Base-by-base conservation (phyloP, 441 rosid species). In the Pelargonium cotyledonis region DNA sequence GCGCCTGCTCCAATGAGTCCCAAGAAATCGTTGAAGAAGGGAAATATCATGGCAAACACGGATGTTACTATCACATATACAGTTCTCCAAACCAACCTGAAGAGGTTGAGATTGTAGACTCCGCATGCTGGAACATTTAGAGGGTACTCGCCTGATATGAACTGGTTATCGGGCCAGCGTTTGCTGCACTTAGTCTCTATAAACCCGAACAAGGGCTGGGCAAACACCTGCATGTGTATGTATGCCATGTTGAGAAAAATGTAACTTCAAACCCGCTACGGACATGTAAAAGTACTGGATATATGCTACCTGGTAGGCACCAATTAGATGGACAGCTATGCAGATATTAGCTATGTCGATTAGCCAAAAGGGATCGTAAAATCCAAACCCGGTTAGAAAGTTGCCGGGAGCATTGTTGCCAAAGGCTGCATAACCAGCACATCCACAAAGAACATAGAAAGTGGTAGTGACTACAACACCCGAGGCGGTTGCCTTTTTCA, bases 311-410 rank as follows among this genome's bases (percentile, higher is more conserved):
- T 90, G 98, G 81, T 92, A 92, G 26, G 96, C 96, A 3, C 96
- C 89, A 1, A 90, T 61, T n/a, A 92, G 91, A 76, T 92, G 98
- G 72, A 89, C 7, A 0, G 85, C 95, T 0, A 92, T 90, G 85
- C 90, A 90, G 38, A 82, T 74, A 69, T 90, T 92, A 35, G 95
- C 98, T 0, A 92, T 40, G 78, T 92, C 98, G 1, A 92, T 76
- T 11, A 92, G 75, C 98, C 94, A 87, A 53, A 82, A 90, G 5
- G 98, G 98, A 31, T 92, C 95, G 47, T 83, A 88, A 78, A 90
- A 92, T 29, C 98, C 95, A 19, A 90, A 92, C 2, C 93, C 96
- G 0, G 96, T 90, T 44, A 92, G 87, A 77, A 90, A 88, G 78
- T 92, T 90, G 68, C 96, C 95, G 0, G 96, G 96, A 0, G 96